Evolutionary conservation across 148 eudicot genomes (phyloP).

Genomic region (Limonium bicolor): DNA sequence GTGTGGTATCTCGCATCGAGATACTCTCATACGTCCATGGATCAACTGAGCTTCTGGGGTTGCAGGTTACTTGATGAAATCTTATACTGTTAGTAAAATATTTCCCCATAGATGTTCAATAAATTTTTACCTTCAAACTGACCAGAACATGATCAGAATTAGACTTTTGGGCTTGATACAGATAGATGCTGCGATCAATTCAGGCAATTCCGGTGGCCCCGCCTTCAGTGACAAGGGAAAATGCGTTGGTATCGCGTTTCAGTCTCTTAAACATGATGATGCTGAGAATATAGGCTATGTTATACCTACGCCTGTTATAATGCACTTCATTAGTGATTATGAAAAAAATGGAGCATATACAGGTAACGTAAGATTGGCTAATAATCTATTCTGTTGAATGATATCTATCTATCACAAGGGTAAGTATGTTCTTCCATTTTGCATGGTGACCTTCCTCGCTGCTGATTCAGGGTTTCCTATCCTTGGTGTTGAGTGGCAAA

Average conservation of each 20-base stretch:
- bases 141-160: too few species aligned
- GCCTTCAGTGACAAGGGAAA: conserved; percentile 23
- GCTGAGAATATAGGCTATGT: conserved; percentile 33
- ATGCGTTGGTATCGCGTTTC: conserved; percentile 42
- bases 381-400: not conserved
- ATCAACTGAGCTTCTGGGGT: conserved; percentile 33
- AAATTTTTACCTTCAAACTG: too few species aligned
- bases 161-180: too few species aligned
- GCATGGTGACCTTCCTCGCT: too few species aligned
- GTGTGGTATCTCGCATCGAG: conserved; percentile 35
- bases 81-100: too few species aligned
- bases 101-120: too few species aligned
- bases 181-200: conserved; percentile 38
- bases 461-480: conserved; percentile 24
- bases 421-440: not conserved
- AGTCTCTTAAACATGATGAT: conserved; percentile 26
- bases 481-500: conserved; percentile 36
- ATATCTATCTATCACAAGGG: not conserved
- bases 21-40: conserved; percentile 34
- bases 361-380: conserved; percentile 10
- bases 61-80: conserved; percentile 16
- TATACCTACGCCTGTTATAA: conserved; percentile 33
- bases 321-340: conserved; percentile 28
- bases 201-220: conserved; percentile 32
- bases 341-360: conserved; percentile 35